Evolutionary conservation across 257 asterid species (phyloP).

Genomic region (Ligustrum vulgare): DNA sequence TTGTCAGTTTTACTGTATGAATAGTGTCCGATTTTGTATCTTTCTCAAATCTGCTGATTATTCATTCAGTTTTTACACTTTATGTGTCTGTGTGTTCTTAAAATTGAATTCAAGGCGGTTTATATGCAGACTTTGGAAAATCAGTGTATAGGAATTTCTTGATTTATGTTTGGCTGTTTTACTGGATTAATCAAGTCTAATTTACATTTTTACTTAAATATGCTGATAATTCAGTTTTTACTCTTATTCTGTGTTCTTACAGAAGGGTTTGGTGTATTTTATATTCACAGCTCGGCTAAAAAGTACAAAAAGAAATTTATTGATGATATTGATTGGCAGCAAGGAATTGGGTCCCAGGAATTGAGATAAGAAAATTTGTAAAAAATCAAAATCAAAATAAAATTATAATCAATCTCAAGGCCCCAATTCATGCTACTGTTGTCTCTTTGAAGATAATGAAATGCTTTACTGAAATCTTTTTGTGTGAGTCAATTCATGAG

Average conservation of each 20-base stretch:
- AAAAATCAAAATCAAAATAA: not conserved
- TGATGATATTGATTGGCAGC: not conserved
- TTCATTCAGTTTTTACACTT: not conserved
- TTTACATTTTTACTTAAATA: not conserved
- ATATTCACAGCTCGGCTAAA: not conserved
- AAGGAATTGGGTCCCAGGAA: constrained; percentile 6
- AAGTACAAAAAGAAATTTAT: not conserved
- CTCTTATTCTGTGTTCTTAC: not conserved
- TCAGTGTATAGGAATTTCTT: not conserved
- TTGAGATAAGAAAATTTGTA: constrained; percentile 6
- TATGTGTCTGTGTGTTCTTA: not conserved
- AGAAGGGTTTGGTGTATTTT: not conserved
- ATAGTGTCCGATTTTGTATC: not conserved
- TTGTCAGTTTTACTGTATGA: not conserved
- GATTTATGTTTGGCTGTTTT: not conserved
- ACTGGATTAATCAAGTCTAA: not conserved
- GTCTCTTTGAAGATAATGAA: not conserved
- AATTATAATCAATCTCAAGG: not conserved
- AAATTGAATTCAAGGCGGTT: not conserved
- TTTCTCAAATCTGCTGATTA: not conserved
- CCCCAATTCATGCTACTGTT: constrained; percentile 5
- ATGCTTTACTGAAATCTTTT: not conserved
- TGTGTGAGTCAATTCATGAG: not conserved
- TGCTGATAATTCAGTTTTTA: not conserved
- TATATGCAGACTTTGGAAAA: not conserved